A percentile compares a stretch with the other conserved stretches of the same genome.
phyloP scores from a whole-genome alignment of 2,329 filamentous ascomycete species.

The Dactylella cylindrospora region DNA sequence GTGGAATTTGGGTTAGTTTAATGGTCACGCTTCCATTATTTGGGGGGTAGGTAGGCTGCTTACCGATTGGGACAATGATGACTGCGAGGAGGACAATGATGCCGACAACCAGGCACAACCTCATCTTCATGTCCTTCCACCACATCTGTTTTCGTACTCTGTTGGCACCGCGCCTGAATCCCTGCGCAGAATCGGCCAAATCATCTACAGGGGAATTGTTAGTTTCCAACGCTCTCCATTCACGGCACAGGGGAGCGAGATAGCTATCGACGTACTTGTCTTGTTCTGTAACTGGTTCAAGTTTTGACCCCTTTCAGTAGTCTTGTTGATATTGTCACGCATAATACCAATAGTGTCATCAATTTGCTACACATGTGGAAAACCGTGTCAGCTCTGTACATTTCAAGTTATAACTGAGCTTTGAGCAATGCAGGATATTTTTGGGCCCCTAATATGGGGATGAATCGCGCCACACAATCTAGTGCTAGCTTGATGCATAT shows the following conservation, averaged over 20 bases:
- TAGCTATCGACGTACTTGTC: conserved; percentile 56
- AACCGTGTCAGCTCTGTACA: conserved; percentile 22
- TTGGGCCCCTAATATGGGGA: too few species aligned
- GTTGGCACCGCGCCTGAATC: conserved; percentile 95
- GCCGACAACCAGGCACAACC: conserved; percentile 88
- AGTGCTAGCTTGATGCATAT: too few species aligned
- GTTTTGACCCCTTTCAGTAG: conserved; percentile 86
- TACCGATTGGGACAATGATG: conserved; percentile 92
- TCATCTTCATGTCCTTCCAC: conserved; percentile 99
- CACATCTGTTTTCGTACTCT: conserved; percentile 97
- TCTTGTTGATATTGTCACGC: conserved; percentile 96
- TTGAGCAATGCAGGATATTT: too few species aligned
- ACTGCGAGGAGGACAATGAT: conserved; percentile 88
- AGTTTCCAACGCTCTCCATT: background rate
- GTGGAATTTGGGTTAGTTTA: background rate
- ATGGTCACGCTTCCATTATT: conserved; percentile 2
- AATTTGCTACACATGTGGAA: conserved; percentile 73
- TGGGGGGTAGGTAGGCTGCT: conserved; percentile 49
- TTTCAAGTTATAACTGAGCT: too few species aligned
- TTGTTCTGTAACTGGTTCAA: conserved; percentile 89
- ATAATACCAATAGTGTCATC: conserved; percentile 93
- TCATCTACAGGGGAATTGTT: conserved; percentile 61
- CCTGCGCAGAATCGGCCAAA: conserved; percentile 86
- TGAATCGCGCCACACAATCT: too few species aligned
- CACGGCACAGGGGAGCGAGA: background rate